Percentiles rank a stretch among this genome's conserved stretches.
Evolutionary conservation across 2,329 filamentous ascomycete genomes (phyloP).

Genomic region (Incumbomyces lentus): DNA sequence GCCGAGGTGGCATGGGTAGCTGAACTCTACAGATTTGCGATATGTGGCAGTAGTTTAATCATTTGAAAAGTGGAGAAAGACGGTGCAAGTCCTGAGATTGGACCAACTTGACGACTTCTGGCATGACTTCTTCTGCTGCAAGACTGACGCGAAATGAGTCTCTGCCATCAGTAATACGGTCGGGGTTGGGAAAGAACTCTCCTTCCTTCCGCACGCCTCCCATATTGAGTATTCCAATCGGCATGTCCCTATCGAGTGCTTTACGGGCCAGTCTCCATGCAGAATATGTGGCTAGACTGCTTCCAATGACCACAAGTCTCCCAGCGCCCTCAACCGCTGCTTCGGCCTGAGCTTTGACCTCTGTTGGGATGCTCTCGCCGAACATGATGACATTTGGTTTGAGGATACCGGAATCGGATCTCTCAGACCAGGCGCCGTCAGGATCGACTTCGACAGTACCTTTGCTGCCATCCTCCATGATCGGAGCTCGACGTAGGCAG

Average conservation of each 20-base stretch:
- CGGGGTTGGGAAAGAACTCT: slow-evolving; percentile 28
- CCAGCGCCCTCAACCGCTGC: slow-evolving; percentile 66
- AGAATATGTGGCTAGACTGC: slow-evolving; percentile 86
- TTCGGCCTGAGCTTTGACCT: slow-evolving; percentile 67
- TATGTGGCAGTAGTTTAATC: neutral
- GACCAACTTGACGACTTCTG: slow-evolving; percentile 25
- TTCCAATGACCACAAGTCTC: slow-evolving; percentile 70
- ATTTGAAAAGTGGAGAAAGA: neutral
- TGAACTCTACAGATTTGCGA: no score
- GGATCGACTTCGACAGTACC: slow-evolving; percentile 58
- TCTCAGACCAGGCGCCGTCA: slow-evolving; percentile 65
- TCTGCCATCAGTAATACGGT: slow-evolving; percentile 7
- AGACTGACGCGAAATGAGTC: slow-evolving; percentile 32
- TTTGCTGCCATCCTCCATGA: slow-evolving; percentile 43
- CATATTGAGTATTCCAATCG: slow-evolving; percentile 78
- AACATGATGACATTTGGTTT: slow-evolving; percentile 97
- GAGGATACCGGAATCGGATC: slow-evolving; percentile 64
- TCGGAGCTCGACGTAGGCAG: slow-evolving; percentile 58
- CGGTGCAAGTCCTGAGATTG: no score
- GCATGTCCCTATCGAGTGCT: slow-evolving; percentile 71
- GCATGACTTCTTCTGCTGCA: slow-evolving; percentile 32
- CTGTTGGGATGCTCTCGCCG: slow-evolving; percentile 67
- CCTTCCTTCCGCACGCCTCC: slow-evolving; percentile 39
- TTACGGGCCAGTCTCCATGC: slow-evolving; percentile 82
- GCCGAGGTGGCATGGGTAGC: no score